A percentile compares a stretch with the other conserved stretches of the same genome.
phyloP scores from a whole-genome alignment of 805 yeast genomes.

The Candida odintsovae region DNA sequence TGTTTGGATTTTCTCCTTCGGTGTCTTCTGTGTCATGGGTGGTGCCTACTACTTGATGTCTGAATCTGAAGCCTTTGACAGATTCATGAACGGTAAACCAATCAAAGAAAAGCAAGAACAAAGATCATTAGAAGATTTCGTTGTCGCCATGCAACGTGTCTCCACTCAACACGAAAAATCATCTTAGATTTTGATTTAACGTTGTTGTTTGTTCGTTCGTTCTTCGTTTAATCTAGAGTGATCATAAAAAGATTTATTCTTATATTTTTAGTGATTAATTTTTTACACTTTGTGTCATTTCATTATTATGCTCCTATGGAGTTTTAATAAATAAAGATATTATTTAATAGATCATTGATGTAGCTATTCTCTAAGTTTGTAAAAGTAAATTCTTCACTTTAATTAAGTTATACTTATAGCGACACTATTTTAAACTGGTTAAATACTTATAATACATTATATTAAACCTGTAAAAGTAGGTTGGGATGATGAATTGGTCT shows the following conservation, averaged over 20 bases:
- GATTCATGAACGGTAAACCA: slow-evolving; percentile 79
- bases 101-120: slow-evolving; percentile 46
- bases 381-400: no score
- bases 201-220: slow-evolving; percentile 3
- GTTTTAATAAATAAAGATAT: slow-evolving; percentile 4
- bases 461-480: no score
- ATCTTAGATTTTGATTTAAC: slow-evolving; percentile 31
- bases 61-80: slow-evolving; percentile 71
- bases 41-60: slow-evolving; percentile 96
- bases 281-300: slow-evolving; percentile 1
- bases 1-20: slow-evolving; percentile 93
- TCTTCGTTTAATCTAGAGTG: slow-evolving; percentile 1
- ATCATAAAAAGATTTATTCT: neutral
- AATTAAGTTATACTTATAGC: no score
- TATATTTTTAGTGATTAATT: slow-evolving; percentile 2
- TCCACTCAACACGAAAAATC: slow-evolving; percentile 87
- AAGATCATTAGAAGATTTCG: slow-evolving; percentile 78
- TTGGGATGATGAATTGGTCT: no score
- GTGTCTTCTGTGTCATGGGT: slow-evolving; percentile 94
- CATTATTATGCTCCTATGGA: neutral
- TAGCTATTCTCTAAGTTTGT: neutral
- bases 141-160: slow-evolving; percentile 83
- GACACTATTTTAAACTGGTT: no score
- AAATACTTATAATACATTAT: no score
- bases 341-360: neutral